phyloP scores from a whole-genome alignment of 176 grass and related monocot species.

The Oryza longistaminata region DNA sequence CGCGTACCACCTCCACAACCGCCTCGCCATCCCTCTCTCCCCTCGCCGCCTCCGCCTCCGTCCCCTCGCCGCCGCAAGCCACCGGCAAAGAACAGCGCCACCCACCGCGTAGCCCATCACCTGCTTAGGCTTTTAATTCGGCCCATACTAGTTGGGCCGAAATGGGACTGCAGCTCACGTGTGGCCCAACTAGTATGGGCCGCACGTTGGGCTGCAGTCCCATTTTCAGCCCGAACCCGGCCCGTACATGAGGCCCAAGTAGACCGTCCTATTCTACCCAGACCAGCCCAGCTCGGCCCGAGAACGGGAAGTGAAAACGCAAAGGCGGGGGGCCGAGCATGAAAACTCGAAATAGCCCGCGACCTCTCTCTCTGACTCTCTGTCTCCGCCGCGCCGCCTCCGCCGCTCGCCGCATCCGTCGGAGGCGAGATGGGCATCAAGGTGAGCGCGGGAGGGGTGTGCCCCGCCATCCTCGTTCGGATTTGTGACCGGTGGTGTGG shows the following conservation, averaged over 20 bases:
- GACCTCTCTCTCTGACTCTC: not conserved
- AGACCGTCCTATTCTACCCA: not conserved
- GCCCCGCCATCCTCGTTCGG: not conserved
- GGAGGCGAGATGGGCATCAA: constrained; percentile 56
- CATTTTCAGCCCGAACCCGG: no score
- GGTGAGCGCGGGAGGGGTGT: constrained; percentile 6
- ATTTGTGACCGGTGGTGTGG: not conserved
- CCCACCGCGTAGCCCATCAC: not conserved
- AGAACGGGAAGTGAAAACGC: constrained; percentile 1
- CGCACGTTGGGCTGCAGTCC: no score
- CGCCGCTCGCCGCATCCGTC: constrained; percentile 6
- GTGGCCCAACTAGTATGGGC: not conserved
- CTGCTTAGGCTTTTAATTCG: not conserved
- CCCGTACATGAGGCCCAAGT: not conserved
- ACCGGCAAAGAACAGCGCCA: not conserved
- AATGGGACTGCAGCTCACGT: no score
- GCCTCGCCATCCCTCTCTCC: constrained; percentile 50
- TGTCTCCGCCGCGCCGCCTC: constrained; percentile 3
- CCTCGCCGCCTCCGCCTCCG: not conserved
- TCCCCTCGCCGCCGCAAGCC: not conserved
- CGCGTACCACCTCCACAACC: constrained; percentile 94
- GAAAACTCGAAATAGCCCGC: constrained; percentile 32
- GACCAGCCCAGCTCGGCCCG: not conserved
- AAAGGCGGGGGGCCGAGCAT: not conserved
- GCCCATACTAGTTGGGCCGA: no score